A percentile compares a stretch with the other conserved stretches of the same genome.
These are phyloP conservation scores for Fagus sylvatica DNA, from an alignment of 306 rosid species.

Conservation along the genomic window DNA sequence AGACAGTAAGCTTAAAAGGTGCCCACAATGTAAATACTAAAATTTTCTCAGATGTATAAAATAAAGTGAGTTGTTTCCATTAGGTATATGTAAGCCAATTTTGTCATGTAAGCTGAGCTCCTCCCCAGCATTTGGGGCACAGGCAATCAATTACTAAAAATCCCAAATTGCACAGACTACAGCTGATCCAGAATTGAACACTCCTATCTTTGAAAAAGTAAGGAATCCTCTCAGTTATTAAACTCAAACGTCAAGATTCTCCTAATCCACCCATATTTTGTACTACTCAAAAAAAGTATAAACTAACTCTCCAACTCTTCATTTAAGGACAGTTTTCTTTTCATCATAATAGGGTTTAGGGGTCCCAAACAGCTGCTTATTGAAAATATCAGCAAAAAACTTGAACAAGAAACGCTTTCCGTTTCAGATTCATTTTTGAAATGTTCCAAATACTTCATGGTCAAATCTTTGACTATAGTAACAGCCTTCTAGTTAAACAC, in stretches of 20 bases:
- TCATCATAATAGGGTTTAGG: not conserved
- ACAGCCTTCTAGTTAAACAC: not conserved
- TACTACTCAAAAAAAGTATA: not conserved
- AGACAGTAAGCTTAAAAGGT: conserved; percentile 7
- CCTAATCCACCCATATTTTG: not conserved
- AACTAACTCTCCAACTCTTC: not conserved
- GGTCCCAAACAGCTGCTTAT: not conserved
- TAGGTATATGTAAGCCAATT: not conserved
- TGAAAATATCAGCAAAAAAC: not conserved
- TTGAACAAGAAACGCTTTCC: not conserved
- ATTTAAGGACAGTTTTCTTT: not conserved
- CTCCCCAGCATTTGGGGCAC: not conserved
- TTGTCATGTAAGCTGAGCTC: not conserved
- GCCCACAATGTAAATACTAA: not conserved
- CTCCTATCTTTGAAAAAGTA: not conserved
- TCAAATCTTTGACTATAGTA: not conserved
- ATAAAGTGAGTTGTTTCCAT: not conserved
- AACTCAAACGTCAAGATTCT: not conserved
- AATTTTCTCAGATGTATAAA: not conserved
- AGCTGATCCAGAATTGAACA: not conserved
- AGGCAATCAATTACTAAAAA: not conserved
- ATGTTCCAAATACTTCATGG: not conserved
- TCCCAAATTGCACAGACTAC: not conserved
- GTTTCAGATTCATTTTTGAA: not conserved
- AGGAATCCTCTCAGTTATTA: not conserved